These are phyloP conservation scores for Capsicum chinense DNA, from an alignment of 257 asterid genomes.

Conservation along the genomic window DNA sequence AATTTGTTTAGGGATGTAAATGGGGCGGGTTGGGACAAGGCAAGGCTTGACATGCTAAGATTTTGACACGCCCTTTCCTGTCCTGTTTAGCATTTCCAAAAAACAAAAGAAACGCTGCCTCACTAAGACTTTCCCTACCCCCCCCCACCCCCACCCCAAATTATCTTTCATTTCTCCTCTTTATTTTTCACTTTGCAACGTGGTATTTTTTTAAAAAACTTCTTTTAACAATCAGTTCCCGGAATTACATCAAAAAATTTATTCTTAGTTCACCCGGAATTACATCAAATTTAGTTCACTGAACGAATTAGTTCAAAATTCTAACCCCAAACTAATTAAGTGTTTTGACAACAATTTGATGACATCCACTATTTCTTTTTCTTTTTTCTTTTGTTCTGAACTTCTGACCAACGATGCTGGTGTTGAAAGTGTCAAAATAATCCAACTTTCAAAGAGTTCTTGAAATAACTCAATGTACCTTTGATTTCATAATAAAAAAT, in stretches of 20 bases:
- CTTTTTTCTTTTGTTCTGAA: not conserved
- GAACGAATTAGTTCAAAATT: not conserved
- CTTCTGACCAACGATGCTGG: not conserved
- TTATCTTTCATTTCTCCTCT: conserved; percentile 1
- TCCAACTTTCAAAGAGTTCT: not conserved
- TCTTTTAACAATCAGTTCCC: not conserved
- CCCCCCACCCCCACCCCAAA: not conserved
- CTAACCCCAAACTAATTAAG: conserved; percentile 9
- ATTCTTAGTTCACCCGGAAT: not conserved
- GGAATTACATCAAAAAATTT: not conserved
- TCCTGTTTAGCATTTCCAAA: not conserved
- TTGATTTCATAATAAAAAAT: not conserved
- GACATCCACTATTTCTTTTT: not conserved
- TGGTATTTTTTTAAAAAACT: not conserved
- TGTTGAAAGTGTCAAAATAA: not conserved
- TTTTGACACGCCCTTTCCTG: not conserved
- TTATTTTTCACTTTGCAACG: not conserved
- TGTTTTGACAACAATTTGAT: not conserved
- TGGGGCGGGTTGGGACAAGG: not conserved
- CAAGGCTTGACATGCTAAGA: not conserved
- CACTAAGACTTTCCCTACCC: not conserved
- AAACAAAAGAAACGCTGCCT: not conserved
- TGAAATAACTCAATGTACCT: not conserved
- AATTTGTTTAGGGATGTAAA: conserved; percentile 13
- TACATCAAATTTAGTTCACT: not conserved